A percentile compares a stretch with the other conserved stretches of the same genome.
Conservation (phyloP, 2,329 filamentous ascomycete genomes). For the Dryadomyces sulphureus region DNA sequence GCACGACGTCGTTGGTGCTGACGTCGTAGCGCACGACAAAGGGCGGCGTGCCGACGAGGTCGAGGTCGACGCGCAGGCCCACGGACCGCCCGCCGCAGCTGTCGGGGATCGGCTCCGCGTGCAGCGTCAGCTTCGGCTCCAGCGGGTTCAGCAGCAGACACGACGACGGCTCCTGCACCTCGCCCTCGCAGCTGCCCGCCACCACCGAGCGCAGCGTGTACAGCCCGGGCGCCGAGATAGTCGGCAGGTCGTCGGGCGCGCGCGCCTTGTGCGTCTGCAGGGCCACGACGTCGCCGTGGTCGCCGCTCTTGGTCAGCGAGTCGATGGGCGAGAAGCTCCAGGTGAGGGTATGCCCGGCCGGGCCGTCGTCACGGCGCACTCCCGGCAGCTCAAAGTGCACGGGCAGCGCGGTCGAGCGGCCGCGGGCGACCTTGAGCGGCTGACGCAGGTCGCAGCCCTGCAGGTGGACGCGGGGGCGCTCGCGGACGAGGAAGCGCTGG, state of each 20-base stretch:
- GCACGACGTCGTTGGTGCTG: constrained; percentile 43
- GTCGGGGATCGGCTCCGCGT: constrained; percentile 72
- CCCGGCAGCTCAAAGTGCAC: constrained; percentile 53
- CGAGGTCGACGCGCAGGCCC: constrained; percentile 74
- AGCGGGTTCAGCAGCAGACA: constrained; percentile 85
- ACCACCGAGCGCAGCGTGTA: constrained; percentile 73
- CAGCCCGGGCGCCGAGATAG: constrained; percentile 63
- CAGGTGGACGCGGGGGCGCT: constrained; percentile 63
- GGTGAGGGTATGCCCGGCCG: constrained; percentile 45
- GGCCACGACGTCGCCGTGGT: constrained; percentile 47
- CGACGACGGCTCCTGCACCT: constrained; percentile 86
- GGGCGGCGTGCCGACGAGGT: constrained; percentile 82
- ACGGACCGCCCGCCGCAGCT: constrained; percentile 92
- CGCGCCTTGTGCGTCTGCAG: constrained; percentile 46
- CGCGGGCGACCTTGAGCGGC: constrained; percentile 72
- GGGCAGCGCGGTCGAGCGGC: constrained; percentile 52
- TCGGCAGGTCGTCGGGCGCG: constrained; percentile 45
- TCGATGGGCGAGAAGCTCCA: constrained; percentile 73
- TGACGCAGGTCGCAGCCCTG: constrained; percentile 63
- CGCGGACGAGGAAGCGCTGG: constrained; percentile 72
- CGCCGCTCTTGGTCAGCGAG: constrained; percentile 52
- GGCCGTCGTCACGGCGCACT: constrained; percentile 29
- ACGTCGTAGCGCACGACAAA: constrained; percentile 73
- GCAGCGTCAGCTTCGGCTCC: constrained; percentile 63
- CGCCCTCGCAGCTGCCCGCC: constrained; percentile 70